These are phyloP conservation scores for Pyricularia pennisetigena DNA, from an alignment of 2,329 filamentous ascomycete genomes.

Conservation along the genomic window DNA sequence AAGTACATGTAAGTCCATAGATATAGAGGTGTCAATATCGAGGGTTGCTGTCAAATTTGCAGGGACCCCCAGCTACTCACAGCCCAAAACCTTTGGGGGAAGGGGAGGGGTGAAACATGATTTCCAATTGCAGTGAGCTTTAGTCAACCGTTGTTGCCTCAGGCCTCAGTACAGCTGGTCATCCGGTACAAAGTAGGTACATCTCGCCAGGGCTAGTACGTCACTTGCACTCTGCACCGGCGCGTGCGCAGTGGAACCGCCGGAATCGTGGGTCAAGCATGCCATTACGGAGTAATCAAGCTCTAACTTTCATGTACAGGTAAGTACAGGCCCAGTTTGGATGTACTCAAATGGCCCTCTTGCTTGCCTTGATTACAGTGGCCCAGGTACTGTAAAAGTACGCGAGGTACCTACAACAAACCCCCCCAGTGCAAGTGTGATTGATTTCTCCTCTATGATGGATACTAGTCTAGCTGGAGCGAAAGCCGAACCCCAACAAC, in stretches of 20 bases:
- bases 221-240: background rate
- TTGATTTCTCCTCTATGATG: background rate
- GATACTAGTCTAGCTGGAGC: background rate
- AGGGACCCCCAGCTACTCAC: no score
- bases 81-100: background rate
- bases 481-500: background rate
- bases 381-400: background rate
- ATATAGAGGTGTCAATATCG: no score
- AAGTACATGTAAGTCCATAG: no score
- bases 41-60: no score
- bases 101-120: no score
- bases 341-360: background rate
- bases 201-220: background rate
- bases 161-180: background rate
- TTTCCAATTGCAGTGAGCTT: background rate
- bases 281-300: background rate
- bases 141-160: background rate
- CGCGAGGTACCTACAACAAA: background rate
- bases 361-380: background rate
- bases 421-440: background rate
- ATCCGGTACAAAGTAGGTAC: background rate
- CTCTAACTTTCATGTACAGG: background rate
- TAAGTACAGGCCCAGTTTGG: background rate
- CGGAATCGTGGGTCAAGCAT: background rate
- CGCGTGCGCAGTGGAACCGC: background rate